phyloP scores from a whole-genome alignment of 139 green algal species.

The Bryopsis sp. region DNA sequence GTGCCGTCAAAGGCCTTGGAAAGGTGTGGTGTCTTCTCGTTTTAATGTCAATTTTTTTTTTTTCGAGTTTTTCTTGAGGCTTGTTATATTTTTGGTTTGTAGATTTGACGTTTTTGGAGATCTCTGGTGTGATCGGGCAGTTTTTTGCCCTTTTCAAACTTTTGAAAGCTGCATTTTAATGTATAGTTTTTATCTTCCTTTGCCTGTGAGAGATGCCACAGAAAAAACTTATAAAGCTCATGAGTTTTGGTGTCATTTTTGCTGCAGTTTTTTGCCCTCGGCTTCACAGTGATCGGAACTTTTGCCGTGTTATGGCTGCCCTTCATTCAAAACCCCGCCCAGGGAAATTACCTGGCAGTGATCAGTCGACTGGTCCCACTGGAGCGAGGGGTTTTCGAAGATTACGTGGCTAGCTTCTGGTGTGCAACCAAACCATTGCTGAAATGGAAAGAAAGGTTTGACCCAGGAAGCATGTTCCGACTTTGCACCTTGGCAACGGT shows the following conservation, averaged over 20 bases:
- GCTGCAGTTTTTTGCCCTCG: slow-evolving; percentile 38
- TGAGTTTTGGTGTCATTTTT: no score
- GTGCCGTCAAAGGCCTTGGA: background rate
- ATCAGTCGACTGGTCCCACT: slow-evolving; percentile 74
- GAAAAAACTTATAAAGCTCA: no score
- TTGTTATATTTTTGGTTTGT: no score
- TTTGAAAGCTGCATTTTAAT: no score
- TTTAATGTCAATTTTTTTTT: no score
- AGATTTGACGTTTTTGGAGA: no score
- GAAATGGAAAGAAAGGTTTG: slow-evolving; percentile 75
- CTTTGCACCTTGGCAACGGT: slow-evolving; percentile 57
- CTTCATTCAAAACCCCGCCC: slow-evolving; percentile 26
- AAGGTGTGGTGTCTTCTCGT: background rate
- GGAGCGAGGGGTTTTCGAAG: slow-evolving; percentile 84
- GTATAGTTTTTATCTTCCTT: background rate
- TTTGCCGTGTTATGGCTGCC: slow-evolving; percentile 76
- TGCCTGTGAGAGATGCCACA: background rate
- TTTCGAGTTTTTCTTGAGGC: no score
- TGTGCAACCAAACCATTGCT: slow-evolving; percentile 66
- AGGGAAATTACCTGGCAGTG: slow-evolving; percentile 24
- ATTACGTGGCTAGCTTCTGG: slow-evolving; percentile 99
- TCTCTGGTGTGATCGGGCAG: no score
- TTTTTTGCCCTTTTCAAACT: no score
- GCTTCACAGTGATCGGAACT: slow-evolving; percentile 39
- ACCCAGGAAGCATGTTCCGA: slow-evolving; percentile 30